Evolutionary conservation across 179 eudicot genomes (phyloP), one percentile per base, ranked within the genome.

Genomic region (Beta lomatogona): DNA sequence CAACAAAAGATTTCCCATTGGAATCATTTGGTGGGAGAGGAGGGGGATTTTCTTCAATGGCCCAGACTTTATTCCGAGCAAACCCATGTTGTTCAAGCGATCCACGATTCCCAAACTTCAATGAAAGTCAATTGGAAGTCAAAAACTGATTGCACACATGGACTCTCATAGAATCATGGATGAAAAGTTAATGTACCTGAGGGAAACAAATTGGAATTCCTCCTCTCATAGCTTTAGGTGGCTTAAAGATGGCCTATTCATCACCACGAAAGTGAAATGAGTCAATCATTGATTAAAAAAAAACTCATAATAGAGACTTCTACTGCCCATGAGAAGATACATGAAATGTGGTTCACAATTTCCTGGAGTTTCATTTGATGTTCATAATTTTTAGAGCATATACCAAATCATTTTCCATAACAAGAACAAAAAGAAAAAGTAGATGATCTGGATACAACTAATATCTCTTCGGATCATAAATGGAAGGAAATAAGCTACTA

Each of bases 191-290:
- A 46, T 9, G 44, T 87, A 95, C 99, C 99, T 95, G 94, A 52
- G 99, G 99, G 78, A 95, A 95, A 85, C 97, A 95, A 78, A 92
- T 86, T 72, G 97, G 87, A 18, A 92, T 92, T 75, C 99, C 99
- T 81, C 98, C 99, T 59, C 99, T 87, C 89, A 89, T 89, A 11
- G 92, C 92, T 80, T 91, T 94, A 13, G 97, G 95, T 79, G 98
- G 87, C 87, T 87, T 93, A 58, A 90, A 88, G 72, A 89, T 83
- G n/a, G 93, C 97, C 99, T 94, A 71, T 77, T 85, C 61, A 50
- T 67, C 53, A 79, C 52, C 53, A 65, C 75, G 21, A n/a, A 36
- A 36, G 12, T 28, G 60, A 81, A 63, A 72, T 54, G 53, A 81
- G 21, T 46, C 64, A 58, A 46, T 8, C 13, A 67, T 67, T 45